Conservation (phyloP, 768 basidiomycete genomes). For the Naganishia antarctica region DNA sequence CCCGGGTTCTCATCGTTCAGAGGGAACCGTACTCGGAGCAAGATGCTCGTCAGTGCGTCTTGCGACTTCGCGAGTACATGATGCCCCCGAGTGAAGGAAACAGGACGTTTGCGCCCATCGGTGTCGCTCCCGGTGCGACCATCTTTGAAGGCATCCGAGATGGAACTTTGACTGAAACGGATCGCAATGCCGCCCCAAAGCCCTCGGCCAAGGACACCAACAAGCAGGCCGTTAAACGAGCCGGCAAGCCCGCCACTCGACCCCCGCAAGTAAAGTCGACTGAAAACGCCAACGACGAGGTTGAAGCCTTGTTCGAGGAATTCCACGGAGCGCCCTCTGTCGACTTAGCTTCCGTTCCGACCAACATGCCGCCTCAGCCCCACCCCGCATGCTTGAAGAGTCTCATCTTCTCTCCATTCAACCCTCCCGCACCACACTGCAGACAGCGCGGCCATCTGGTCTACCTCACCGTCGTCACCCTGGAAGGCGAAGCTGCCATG, state of each 20-base stretch:
- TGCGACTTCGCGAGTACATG: constrained; percentile 48
- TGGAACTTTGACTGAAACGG: constrained; percentile 39
- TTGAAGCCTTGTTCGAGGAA: constrained; percentile 40
- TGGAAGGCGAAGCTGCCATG: constrained; percentile 51
- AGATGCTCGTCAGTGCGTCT: constrained; percentile 49
- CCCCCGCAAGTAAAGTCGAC: constrained; percentile 24
- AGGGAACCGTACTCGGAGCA: constrained; percentile 50
- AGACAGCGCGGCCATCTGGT: constrained; percentile 51
- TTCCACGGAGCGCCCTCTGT: constrained; percentile 36
- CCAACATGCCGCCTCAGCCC: constrained; percentile 35
- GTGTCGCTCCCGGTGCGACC: constrained; percentile 42
- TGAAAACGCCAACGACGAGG: constrained; percentile 23
- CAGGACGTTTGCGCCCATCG: constrained; percentile 37
- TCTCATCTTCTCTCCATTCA: constrained; percentile 51
- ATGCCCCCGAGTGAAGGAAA: constrained; percentile 39
- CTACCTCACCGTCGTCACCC: constrained; percentile 50
- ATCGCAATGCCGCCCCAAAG: constrained; percentile 32
- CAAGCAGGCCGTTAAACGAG: constrained; percentile 40
- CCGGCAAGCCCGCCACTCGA: constrained; percentile 30
- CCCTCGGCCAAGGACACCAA: constrained; percentile 41
- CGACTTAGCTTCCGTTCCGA: constrained; percentile 34
- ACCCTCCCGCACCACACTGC: constrained; percentile 51
- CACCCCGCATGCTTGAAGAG: constrained; percentile 43
- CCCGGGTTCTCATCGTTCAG: constrained; percentile 50
- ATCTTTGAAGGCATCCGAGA: constrained; percentile 50